Evolutionary conservation across 2,329 filamentous ascomycete genomes (phyloP), one percentile per base, ranked within the genome.

Genomic region (Drechslerella coelobrocha): DNA sequence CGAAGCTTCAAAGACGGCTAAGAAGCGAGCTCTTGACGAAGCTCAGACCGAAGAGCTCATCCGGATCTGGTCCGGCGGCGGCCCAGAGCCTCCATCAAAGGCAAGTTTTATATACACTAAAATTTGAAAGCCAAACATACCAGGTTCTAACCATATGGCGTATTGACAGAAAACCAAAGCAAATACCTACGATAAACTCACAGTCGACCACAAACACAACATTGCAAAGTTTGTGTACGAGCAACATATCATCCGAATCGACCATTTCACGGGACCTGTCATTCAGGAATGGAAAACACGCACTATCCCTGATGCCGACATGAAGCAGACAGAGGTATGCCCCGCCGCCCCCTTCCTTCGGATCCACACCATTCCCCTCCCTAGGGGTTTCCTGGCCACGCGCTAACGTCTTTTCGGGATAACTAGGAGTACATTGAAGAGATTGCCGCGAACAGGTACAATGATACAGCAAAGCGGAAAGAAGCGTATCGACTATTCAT

Each of bases 251-350:
- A 68, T 68, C 29, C 63, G 63, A 7, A 60, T 68, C 31, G 63
- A 68, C 34, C 63, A 68, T 34, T 68, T 68, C 43, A 68, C 63
- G 17, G 60, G 60, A 47, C 63, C 63, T 48, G 63, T 68, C 19
- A 56, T 68, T 39, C 63, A 68, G 39, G 63, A 68, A 61, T 68
- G 63, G 63, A 68, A 68, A 56, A 17, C 55, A 56, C 57, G 63
- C 50, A 56, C 21, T 50, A 68, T 68, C 56, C 63, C 63, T 37
- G 63, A 68, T 6, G 63, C 63, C 26, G 63, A 68, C 29, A 29
- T 41, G 10, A 68, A 68, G 51, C 63, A 68, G 55, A 68, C 63
- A 10, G 63, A 68, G 55, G 63, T 68, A 68, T 68, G 55, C 17
- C 23, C 4, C 29, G 10, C 50, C 27, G 29, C 50, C 21, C 9